These are phyloP conservation scores for Colletotrichum siamense DNA, from an alignment of 2,329 filamentous ascomycete species.

Conservation along the genomic window DNA sequence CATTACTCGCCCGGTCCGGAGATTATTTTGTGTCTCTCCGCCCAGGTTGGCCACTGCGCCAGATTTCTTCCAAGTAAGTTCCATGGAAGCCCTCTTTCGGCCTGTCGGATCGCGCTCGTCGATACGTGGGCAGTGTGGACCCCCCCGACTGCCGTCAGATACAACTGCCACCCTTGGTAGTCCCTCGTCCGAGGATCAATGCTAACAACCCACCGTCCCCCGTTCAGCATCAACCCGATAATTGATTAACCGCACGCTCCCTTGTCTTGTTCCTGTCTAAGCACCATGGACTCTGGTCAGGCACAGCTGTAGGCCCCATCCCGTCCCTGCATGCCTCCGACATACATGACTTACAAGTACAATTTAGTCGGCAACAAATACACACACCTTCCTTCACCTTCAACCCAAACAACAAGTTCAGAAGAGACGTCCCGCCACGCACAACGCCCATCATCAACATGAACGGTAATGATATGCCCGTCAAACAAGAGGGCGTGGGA, in stretches of 20 bases:
- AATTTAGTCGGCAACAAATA: slow-evolving; percentile 51
- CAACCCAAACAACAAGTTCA: slow-evolving; percentile 51
- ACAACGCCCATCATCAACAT: slow-evolving; percentile 53
- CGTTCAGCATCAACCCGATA: slow-evolving; percentile 39
- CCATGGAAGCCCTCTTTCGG: slow-evolving; percentile 31
- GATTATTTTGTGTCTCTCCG: slow-evolving; percentile 29
- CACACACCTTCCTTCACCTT: slow-evolving; percentile 56
- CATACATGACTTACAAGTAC: slow-evolving; percentile 41
- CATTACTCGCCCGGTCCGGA: slow-evolving; percentile 30
- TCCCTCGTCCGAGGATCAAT: slow-evolving; percentile 35
- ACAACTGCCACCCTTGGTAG: slow-evolving; percentile 31
- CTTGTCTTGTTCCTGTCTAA: slow-evolving; percentile 34
- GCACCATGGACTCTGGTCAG: slow-evolving; percentile 58
- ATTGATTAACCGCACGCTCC: slow-evolving; percentile 41
- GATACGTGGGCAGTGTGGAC: slow-evolving; percentile 34
- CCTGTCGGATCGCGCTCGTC: slow-evolving; percentile 41
- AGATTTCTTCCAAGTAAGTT: slow-evolving; percentile 47
- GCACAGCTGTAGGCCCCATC: slow-evolving; percentile 54
- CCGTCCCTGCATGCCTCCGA: slow-evolving; percentile 22
- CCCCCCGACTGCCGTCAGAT: slow-evolving; percentile 28
- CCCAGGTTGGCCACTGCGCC: slow-evolving; percentile 34
- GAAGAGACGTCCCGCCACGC: slow-evolving; percentile 48
- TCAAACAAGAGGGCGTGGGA: slow-evolving; percentile 52
- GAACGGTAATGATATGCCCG: slow-evolving; percentile 55
- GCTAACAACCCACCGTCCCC: slow-evolving; percentile 40